Evolutionary conservation across 352 stramenopile species (phyloP).

Genomic region (Globisporangium splendens): DNA sequence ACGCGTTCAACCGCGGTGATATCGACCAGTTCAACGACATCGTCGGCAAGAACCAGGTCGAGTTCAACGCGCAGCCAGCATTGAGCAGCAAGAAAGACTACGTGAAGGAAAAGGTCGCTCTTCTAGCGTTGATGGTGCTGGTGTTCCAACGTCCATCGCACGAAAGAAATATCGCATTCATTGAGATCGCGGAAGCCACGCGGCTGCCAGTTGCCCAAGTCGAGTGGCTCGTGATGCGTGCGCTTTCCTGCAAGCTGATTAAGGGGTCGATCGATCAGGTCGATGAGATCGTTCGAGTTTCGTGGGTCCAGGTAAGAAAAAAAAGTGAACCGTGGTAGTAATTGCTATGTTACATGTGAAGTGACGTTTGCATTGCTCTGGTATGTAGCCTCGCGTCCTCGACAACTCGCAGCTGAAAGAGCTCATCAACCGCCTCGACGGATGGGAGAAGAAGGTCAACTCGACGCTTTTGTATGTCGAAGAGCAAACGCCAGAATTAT

Average conservation of each 20-base stretch:
- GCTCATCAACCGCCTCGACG: conserved; percentile 63
- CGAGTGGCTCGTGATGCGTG: conserved; percentile 98
- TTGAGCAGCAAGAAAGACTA: conserved; percentile 92
- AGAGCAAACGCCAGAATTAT: conserved; percentile 83
- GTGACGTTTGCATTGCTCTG: neutral
- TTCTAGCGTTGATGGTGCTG: conserved; percentile 96
- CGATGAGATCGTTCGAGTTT: conserved; percentile 91
- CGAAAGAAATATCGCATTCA: conserved; percentile 93
- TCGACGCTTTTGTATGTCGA: conserved; percentile 83
- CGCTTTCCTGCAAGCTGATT: conserved; percentile 95
- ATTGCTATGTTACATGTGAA: too few species aligned
- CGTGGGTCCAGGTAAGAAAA: conserved; percentile 90
- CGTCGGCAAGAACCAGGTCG: conserved; percentile 60
- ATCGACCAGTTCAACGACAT: conserved; percentile 94
- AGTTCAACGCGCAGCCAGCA: conserved; percentile 90
- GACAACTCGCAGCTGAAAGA: conserved; percentile 78
- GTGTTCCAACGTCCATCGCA: conserved; percentile 94
- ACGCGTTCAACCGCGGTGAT: conserved; percentile 93
- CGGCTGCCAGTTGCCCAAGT: conserved; percentile 89
- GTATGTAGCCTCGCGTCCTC: conserved; percentile 60
- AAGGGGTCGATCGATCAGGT: conserved; percentile 93
- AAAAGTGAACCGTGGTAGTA: neutral
- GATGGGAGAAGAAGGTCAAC: conserved; percentile 83
- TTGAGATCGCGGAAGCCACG: conserved; percentile 90
- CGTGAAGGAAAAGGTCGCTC: conserved; percentile 97